phyloP scores from a whole-genome alignment of 345 rosid genomes.

The Sisymbrium irio region DNA sequence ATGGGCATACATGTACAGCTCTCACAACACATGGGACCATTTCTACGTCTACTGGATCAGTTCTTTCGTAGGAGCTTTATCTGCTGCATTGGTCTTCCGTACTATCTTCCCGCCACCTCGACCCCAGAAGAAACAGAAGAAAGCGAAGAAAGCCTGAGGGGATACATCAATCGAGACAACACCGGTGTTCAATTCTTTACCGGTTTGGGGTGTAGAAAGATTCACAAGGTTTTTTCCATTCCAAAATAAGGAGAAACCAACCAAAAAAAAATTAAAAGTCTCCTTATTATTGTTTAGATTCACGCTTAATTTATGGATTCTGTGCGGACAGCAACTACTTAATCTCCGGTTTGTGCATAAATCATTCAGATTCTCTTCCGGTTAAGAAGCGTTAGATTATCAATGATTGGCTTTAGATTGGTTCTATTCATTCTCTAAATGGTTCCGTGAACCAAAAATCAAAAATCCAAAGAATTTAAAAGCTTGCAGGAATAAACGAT shows the following conservation, averaged over 20 bases:
- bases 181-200: conserved; percentile 4
- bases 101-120: conserved; percentile 51
- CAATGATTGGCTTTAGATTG: neutral
- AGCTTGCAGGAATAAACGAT: no score
- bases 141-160: conserved; percentile 65
- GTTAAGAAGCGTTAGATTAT: neutral
- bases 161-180: neutral
- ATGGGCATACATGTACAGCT: conserved; percentile 77
- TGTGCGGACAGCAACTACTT: neutral
- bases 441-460: neutral
- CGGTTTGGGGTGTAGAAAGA: conserved; percentile 24
- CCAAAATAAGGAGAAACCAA: conserved; percentile 8
- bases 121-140: conserved; percentile 52
- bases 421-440: neutral
- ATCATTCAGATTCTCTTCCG: conserved; percentile 1
- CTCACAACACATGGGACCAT: conserved; percentile 96
- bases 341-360: conserved; percentile 7
- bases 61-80: conserved; percentile 78
- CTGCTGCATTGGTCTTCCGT: conserved; percentile 82
- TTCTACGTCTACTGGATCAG: conserved; percentile 93
- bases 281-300: conserved; percentile 22
- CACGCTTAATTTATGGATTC: neutral
- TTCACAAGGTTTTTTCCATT: neutral
- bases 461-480: neutral
- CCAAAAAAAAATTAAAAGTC: neutral